Percentiles rank a stretch among this genome's conserved stretches.
Conservation (phyloP, 306 rosid species). For the Quercus gilva region DNA sequence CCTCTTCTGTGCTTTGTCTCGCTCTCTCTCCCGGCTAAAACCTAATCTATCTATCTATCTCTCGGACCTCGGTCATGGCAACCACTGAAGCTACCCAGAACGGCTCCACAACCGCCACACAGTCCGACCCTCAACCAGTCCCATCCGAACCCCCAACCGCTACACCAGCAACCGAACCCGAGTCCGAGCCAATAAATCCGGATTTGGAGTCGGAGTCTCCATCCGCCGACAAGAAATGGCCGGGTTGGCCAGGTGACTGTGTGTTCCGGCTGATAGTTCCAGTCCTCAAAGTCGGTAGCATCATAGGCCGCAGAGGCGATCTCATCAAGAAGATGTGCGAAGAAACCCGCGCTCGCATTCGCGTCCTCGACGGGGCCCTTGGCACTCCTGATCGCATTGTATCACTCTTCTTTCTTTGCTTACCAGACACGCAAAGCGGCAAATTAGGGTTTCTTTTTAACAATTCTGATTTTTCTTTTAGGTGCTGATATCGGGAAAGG, state of each 20-base stretch:
- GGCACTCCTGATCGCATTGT: conserved; percentile 91
- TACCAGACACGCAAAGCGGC: background rate
- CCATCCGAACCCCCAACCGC: background rate
- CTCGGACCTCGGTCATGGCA: conserved; percentile 30
- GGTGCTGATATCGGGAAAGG: conserved; percentile 93
- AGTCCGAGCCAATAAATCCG: background rate
- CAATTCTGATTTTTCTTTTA: conserved; percentile 26
- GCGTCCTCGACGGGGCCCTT: conserved; percentile 82
- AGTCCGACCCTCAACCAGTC: conserved; percentile 3
- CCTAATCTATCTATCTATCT: background rate
- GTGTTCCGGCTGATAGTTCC: conserved; percentile 88
- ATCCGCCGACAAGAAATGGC: conserved; percentile 65
- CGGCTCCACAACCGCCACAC: conserved; percentile 34
- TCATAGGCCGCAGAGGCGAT: conserved; percentile 94
- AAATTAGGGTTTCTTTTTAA: background rate
- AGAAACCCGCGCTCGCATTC: conserved; percentile 95
- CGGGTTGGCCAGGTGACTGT: conserved; percentile 95
- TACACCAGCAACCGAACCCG: background rate
- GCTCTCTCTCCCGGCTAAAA: background rate
- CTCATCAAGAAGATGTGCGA: conserved; percentile 88
- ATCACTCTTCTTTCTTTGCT: background rate
- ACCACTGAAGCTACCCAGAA: conserved; percentile 41
- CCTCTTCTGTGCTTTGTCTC: too few relatives aligned
- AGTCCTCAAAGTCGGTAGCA: conserved; percentile 85
- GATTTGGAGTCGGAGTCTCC: conserved; percentile 25